A percentile compares a stretch with the other conserved stretches of the same genome.
phyloP scores from a whole-genome alignment of 2,329 filamentous ascomycete species.

The Exophiala sideris region DNA sequence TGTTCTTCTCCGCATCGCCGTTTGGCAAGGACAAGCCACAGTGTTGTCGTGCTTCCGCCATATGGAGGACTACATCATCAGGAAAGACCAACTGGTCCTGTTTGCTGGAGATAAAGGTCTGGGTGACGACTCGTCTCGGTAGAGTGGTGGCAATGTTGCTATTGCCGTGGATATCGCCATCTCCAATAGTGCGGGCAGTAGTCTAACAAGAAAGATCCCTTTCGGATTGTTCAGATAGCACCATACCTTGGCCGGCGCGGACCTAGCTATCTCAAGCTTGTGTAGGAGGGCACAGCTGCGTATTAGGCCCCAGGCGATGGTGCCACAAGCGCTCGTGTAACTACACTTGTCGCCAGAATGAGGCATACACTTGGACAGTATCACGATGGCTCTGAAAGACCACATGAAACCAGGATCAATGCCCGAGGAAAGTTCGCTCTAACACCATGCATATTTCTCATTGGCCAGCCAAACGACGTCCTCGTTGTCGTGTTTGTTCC shows the following conservation, averaged over 20 bases:
- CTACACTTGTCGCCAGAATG: slow-evolving; percentile 1
- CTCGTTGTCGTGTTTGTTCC: slow-evolving; percentile 36
- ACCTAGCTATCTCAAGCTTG: neutral
- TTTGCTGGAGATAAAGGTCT: slow-evolving; percentile 53
- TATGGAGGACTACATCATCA: slow-evolving; percentile 49
- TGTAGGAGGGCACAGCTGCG: slow-evolving; percentile 4
- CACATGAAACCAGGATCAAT: neutral
- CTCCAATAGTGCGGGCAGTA: too few relatives aligned
- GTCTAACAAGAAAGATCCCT: too few relatives aligned
- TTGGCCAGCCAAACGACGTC: slow-evolving; percentile 47
- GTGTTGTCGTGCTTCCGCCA: slow-evolving; percentile 36
- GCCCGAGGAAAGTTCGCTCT: slow-evolving; percentile 14
- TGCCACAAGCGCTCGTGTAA: neutral
- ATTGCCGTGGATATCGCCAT: slow-evolving; percentile 25
- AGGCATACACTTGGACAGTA: neutral
- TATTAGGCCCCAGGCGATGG: slow-evolving; percentile 26
- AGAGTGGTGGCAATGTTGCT: neutral
- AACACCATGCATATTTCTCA: slow-evolving; percentile 51
- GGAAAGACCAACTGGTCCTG: slow-evolving; percentile 49
- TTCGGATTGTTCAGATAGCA: slow-evolving; percentile 32
- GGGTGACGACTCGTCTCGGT: slow-evolving; percentile 28
- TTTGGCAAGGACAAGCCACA: neutral
- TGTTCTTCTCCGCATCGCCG: neutral
- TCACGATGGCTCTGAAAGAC: neutral
- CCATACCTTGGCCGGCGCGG: slow-evolving; percentile 6